Conservation (phyloP, 768 basidiomycete genomes). For the Panaeolus cyanescens region DNA sequence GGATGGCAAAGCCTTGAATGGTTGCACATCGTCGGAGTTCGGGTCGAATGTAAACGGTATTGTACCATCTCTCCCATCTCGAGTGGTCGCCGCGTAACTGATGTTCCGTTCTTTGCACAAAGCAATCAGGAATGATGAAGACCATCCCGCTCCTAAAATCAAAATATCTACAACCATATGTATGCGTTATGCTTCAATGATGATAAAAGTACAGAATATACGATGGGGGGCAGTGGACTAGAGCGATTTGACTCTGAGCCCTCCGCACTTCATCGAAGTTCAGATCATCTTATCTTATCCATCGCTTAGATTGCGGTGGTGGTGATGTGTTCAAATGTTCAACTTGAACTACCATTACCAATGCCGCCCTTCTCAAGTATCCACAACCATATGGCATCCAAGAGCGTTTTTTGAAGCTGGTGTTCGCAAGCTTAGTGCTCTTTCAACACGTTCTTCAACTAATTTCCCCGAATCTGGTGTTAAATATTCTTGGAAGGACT, state of each 20-base stretch:
- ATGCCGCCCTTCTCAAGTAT: background rate
- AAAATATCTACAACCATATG: constrained; percentile 52
- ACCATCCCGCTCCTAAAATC: constrained; percentile 71
- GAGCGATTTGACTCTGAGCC: too few species aligned
- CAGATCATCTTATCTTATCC: background rate
- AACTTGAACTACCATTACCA: too few species aligned
- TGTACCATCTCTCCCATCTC: constrained; percentile 49
- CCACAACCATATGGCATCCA: background rate
- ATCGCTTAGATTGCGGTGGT: background rate
- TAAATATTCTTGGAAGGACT: background rate
- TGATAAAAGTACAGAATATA: background rate
- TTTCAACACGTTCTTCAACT: too few species aligned
- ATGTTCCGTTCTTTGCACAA: constrained; percentile 44
- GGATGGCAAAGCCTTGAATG: constrained; percentile 49
- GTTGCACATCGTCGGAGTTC: constrained; percentile 40
- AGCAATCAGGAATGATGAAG: constrained; percentile 58
- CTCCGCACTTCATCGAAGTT: too few species aligned
- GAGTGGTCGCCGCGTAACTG: constrained; percentile 53
- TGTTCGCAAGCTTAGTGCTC: too few species aligned
- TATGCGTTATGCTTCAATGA: constrained; percentile 2
- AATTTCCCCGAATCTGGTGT: background rate
- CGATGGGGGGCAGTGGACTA: too few species aligned
- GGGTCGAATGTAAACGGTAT: constrained; percentile 61
- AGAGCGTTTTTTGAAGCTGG: background rate
- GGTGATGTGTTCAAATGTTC: too few species aligned